phyloP scores from a whole-genome alignment of 352 stramenopile species.

The Peronospora farinosa region DNA sequence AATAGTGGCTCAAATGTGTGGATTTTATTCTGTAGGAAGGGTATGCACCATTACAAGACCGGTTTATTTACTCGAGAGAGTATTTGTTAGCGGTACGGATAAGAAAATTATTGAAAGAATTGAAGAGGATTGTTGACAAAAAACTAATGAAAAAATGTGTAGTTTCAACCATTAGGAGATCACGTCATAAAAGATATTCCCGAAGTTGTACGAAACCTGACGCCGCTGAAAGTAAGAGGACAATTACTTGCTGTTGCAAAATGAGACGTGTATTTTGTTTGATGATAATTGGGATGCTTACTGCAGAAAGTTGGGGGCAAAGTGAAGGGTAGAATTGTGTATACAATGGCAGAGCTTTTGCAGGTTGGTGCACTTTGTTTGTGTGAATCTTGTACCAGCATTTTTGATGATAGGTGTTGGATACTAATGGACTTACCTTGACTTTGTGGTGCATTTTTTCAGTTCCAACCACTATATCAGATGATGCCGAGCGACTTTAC shows the following conservation, averaged over 20 bases:
- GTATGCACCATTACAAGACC: conserved; percentile 30
- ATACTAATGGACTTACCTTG: not conserved
- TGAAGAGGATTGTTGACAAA: not conserved
- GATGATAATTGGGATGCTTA: conserved; percentile 2
- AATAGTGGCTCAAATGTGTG: not conserved
- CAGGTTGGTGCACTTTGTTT: conserved; percentile 25
- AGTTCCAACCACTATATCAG: conserved; percentile 70
- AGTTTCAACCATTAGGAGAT: conserved; percentile 60
- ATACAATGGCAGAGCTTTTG: conserved; percentile 57
- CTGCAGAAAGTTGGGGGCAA: conserved; percentile 35
- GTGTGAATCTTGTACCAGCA: too few relatives aligned
- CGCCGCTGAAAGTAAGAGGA: conserved; percentile 30
- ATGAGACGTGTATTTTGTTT: not conserved
- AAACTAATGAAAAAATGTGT: not conserved
- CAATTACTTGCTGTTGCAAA: not conserved
- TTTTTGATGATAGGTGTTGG: not conserved
- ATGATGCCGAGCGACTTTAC: conserved; percentile 60
- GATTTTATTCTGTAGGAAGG: conserved; percentile 14
- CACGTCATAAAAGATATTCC: conserved; percentile 33
- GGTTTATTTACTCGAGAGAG: conserved; percentile 60
- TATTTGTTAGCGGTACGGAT: conserved; percentile 42
- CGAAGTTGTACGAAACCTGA: conserved; percentile 39
- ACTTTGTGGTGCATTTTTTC: not conserved
- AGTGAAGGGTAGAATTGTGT: conserved; percentile 49
- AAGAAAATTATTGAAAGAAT: not conserved